Evolutionary conservation across 495 filamentous ascomycete genomes (phyloP).

Genomic region (Penicillium nucicola): DNA sequence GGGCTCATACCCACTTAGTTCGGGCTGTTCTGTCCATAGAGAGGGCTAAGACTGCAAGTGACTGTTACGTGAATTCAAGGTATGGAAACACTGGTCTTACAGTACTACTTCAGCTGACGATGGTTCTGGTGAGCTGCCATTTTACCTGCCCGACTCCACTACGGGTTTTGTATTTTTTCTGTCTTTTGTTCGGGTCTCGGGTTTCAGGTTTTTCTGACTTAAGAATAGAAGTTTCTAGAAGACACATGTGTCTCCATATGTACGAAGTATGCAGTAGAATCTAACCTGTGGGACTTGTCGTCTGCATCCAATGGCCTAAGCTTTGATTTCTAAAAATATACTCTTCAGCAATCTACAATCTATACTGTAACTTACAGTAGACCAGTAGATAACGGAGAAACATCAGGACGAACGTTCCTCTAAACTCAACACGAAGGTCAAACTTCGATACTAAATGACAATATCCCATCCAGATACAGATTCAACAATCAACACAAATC

Average conservation of each 20-base stretch:
- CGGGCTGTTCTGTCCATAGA: conserved; percentile 19
- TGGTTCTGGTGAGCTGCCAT: neutral
- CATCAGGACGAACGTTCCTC: no score
- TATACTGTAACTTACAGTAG: no score
- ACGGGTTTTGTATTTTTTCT: neutral
- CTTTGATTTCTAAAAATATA: neutral
- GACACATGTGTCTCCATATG: neutral
- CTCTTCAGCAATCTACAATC: no score
- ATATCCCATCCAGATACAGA: no score
- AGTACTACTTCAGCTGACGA: conserved; percentile 1
- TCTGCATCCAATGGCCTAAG: neutral
- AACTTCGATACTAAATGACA: no score
- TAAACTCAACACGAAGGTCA: no score
- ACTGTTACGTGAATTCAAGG: conserved; percentile 17
- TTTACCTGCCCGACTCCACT: neutral
- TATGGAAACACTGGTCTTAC: conserved; percentile 11
- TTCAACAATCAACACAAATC: neutral
- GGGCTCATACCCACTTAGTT: conserved; percentile 32
- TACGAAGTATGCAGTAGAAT: neutral
- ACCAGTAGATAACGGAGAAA: no score
- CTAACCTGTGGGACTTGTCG: neutral
- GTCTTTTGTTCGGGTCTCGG: neutral
- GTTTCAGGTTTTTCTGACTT: neutral
- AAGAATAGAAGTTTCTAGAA: conserved; percentile 6
- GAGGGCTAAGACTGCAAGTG: conserved; percentile 17